phyloP scores from a whole-genome alignment of 371 early-diverging fungal species.

The Mucor mucedo region DNA sequence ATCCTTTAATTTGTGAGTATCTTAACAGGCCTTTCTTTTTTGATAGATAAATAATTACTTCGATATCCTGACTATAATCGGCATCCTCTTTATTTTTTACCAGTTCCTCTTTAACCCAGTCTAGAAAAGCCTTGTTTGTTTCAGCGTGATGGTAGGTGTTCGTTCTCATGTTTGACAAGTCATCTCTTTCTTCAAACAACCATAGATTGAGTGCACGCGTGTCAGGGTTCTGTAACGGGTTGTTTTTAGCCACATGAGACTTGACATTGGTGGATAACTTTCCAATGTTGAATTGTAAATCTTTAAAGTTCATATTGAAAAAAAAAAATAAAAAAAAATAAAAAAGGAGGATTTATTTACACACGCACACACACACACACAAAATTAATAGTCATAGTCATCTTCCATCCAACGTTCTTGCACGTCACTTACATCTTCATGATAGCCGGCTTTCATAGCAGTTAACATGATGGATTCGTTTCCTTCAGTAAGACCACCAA shows the following conservation, averaged over 20 bases:
- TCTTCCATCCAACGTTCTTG: conserved; percentile 66
- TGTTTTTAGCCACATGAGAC: conserved; percentile 41
- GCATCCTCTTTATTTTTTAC: conserved; percentile 21
- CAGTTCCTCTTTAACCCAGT: conserved; percentile 38
- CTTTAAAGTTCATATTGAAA: conserved; percentile 41
- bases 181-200: conserved; percentile 48
- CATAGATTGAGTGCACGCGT: conserved; percentile 46
- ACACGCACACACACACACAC: neutral
- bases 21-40: no score
- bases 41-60: neutral
- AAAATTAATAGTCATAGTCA: conserved; percentile 9
- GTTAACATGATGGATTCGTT: conserved; percentile 80
- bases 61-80: conserved; percentile 15
- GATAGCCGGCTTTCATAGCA: conserved; percentile 61
- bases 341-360: conserved; percentile 3
- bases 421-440: conserved; percentile 62
- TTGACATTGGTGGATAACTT: conserved; percentile 41
- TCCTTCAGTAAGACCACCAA: conserved; percentile 81
- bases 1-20: conserved; percentile 24
- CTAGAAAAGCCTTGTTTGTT: conserved; percentile 35
- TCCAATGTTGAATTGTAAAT: conserved; percentile 42
- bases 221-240: conserved; percentile 46
- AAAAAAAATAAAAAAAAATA: conserved; percentile 3
- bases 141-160: conserved; percentile 40
- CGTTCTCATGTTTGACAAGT: conserved; percentile 34